Base-by-base conservation (phyloP, 1,139 yeast species). In the Petasospora fabianii region DNA sequence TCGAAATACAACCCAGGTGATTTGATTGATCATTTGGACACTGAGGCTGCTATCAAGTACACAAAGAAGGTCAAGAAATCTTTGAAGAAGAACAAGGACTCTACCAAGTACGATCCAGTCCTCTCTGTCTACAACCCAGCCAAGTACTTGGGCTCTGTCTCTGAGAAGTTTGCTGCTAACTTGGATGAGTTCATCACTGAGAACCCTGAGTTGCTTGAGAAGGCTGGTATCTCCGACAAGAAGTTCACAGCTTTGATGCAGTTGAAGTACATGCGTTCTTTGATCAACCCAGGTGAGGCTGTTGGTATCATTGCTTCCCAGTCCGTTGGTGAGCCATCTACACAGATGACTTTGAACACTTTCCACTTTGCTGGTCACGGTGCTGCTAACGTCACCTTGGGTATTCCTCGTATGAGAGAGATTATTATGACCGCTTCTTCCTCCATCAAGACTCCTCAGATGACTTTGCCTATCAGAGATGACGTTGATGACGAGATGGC, bases 341-440 rank as follows among this genome's bases (percentile, higher is more conserved):
- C 99, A 6, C 99, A 94, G 71, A 94, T 94, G 99, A 94, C 99
- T 16, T 77, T 94, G 59, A 94, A 94, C 65, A 94, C 99, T 40
- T 94, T 94, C 95, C 99, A 94, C 71, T 94, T 94, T 60, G 99
- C 99, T 54, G 99, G 99, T 63, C 98, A 94, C 69, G 99, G 99
- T 78, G 99, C 98, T 43, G 98, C 98, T 36, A 94, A 94, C 66
- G 99, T 94, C 52, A 94, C 99, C 1, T 75, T 94, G 59, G 99
- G 99, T 84, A 94, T 94, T 61, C 99, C 99, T 35, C 96, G 99
- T 79, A 83, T 94, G 90, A 84, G 99, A 77, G 99, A 94, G 77
- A 94, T 94, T 61, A 90, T 94, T 61, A 94, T 94, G 98, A 94
- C 98, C 14, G 99, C 98, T 10, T 86, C 96, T 43, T 80, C 96